Evolutionary conservation across 2,329 filamentous ascomycete species (phyloP).

Genomic region (Aspergillus hiratsukae): DNA sequence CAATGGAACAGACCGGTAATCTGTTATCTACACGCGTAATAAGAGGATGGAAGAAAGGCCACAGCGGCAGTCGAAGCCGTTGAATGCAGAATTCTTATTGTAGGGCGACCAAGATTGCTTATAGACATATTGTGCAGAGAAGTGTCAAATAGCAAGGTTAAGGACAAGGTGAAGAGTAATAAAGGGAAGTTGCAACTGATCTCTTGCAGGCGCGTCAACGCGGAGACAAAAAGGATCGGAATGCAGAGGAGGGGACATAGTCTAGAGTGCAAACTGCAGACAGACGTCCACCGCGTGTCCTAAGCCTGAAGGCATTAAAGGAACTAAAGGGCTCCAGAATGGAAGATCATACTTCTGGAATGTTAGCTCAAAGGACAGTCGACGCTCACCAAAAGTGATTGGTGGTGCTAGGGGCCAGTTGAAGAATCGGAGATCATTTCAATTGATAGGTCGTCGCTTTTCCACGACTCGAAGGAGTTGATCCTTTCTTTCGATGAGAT

Average conservation of each 20-base stretch:
- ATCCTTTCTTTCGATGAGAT: not conserved
- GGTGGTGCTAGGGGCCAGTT: not conserved
- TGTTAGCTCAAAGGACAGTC: not conserved
- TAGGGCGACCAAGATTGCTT: not conserved
- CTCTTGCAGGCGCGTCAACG: slow-evolving; percentile 17
- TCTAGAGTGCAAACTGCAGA: slow-evolving; percentile 2
- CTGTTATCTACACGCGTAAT: not conserved
- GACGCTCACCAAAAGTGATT: not conserved
- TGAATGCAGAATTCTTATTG: not conserved
- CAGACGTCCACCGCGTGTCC: not conserved
- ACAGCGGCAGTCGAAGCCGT: not conserved
- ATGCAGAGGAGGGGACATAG: slow-evolving; percentile 13
- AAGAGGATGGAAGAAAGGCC: not conserved
- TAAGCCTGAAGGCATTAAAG: not conserved
- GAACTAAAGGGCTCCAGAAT: not conserved
- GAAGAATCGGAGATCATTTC: not conserved
- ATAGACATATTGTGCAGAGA: slow-evolving; percentile 3
- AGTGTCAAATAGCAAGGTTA: not conserved
- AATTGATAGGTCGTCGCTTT: not conserved
- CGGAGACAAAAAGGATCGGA: slow-evolving; percentile 13
- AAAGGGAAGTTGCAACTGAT: slow-evolving; percentile 3
- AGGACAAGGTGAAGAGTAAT: slow-evolving; percentile 5
- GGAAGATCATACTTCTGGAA: not conserved
- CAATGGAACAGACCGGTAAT: not conserved
- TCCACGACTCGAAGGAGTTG: not conserved